Percentiles rank a stretch among this genome's conserved stretches.
These are phyloP conservation scores for Vigna hirtella DNA, from an alignment of 306 rosid species.

Conservation along the genomic window DNA sequence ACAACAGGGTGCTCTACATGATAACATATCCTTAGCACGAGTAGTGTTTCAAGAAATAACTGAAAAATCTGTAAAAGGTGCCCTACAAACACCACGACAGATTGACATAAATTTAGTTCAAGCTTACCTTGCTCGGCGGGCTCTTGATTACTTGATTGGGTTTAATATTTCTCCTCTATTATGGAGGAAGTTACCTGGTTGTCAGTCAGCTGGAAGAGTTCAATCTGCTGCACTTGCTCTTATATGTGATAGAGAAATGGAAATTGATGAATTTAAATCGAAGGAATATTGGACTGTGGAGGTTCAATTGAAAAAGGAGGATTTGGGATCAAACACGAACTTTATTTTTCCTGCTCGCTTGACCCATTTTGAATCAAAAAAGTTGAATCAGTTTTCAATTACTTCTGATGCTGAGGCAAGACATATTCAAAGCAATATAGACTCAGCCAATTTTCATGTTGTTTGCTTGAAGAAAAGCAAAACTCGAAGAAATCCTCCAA, in stretches of 20 bases:
- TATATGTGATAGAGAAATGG: constrained; percentile 92
- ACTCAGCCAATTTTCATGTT: constrained; percentile 61
- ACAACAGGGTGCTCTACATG: constrained; percentile 81
- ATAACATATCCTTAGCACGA: constrained; percentile 69
- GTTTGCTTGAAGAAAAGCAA: constrained; percentile 61
- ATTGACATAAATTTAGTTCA: constrained; percentile 87
- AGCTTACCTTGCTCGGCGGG: constrained; percentile 96
- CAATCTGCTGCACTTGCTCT: constrained; percentile 99
- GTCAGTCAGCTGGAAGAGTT: constrained; percentile 98
- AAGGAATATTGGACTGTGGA: constrained; percentile 83
- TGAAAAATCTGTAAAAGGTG: constrained; percentile 79
- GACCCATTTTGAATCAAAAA: constrained; percentile 73
- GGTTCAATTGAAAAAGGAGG: constrained; percentile 57
- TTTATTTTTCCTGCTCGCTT: constrained; percentile 65
- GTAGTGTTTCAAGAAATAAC: constrained; percentile 97
- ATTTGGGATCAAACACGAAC: constrained; percentile 39
- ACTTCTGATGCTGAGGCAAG: constrained; percentile 65
- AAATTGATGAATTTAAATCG: constrained; percentile 80
- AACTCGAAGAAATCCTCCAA: constrained; percentile 83
- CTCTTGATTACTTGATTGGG: constrained; percentile 98
- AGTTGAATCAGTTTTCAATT: constrained; percentile 81
- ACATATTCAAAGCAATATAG: constrained; percentile 59
- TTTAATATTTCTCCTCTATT: constrained; percentile 92
- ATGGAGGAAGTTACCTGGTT: constrained; percentile 98
- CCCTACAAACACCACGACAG: constrained; percentile 79